phyloP scores from a whole-genome alignment of 1,284 basidiomycete genomes.

The Erythrobasidium hasegawianum region DNA sequence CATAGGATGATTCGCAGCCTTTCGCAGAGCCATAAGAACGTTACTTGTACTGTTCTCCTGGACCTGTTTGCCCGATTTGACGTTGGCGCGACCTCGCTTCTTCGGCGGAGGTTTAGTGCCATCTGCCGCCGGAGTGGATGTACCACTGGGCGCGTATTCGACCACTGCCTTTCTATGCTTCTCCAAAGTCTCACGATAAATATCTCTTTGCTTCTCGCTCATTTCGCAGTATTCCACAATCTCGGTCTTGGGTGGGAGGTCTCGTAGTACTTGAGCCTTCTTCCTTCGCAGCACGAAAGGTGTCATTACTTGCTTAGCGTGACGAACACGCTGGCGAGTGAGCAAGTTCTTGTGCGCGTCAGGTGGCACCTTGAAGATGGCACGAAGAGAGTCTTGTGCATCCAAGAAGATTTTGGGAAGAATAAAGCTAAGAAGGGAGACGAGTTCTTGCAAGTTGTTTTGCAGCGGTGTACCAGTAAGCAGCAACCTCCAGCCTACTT shows the following conservation, averaged over 20 bases:
- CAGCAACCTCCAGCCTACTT: conserved; percentile 82
- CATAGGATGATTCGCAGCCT: conserved; percentile 94
- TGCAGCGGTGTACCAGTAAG: conserved; percentile 93
- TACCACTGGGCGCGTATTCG: conserved; percentile 52
- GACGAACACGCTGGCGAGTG: conserved; percentile 58
- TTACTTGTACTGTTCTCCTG: conserved; percentile 41
- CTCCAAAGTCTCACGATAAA: conserved; percentile 80
- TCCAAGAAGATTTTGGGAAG: conserved; percentile 81
- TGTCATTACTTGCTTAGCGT: conserved; percentile 97
- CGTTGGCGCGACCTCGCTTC: conserved; percentile 50
- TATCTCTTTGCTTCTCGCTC: conserved; percentile 73
- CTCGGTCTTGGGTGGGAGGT: conserved; percentile 87
- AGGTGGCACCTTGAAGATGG: conserved; percentile 94
- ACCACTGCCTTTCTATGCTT: conserved; percentile 77
- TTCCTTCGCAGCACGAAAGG: conserved; percentile 93
- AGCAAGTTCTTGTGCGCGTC: conserved; percentile 80
- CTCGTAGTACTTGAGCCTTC: conserved; percentile 89
- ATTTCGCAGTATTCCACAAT: conserved; percentile 91
- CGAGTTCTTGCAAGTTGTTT: conserved; percentile 80
- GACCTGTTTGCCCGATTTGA: conserved; percentile 44
- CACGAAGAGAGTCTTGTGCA: conserved; percentile 68
- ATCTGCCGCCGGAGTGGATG: conserved; percentile 45
- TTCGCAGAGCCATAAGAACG: conserved; percentile 57
- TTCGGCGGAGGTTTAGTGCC: conserved; percentile 49
- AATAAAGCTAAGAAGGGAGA: conserved; percentile 98